These are phyloP conservation scores for Plectosphaerella plurivora DNA, from an alignment of 2,329 filamentous ascomycete genomes.

Conservation along the genomic window DNA sequence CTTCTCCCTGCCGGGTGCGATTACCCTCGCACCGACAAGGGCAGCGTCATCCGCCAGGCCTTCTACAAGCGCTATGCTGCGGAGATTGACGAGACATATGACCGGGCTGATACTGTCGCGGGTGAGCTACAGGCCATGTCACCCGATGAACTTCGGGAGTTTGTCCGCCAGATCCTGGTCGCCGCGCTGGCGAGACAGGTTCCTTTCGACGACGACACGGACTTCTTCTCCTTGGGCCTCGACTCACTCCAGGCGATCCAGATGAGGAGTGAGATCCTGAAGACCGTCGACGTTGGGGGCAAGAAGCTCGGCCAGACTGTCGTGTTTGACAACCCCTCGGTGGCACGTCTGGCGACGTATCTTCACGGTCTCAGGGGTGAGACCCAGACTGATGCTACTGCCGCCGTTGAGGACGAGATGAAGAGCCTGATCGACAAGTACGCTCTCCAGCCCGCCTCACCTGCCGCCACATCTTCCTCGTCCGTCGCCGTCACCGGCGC, in stretches of 20 bases:
- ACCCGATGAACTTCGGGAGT: conserved; percentile 23
- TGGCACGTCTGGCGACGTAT: conserved; percentile 37
- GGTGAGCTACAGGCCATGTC: conserved; percentile 12
- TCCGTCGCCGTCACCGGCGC: conserved; percentile 53
- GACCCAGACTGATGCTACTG: conserved; percentile 17
- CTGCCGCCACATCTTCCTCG: neutral
- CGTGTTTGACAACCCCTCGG: conserved; percentile 52
- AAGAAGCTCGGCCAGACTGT: conserved; percentile 49
- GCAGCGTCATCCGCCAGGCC: conserved; percentile 24
- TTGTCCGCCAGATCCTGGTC: conserved; percentile 24
- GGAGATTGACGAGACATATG: conserved; percentile 22
- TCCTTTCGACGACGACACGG: conserved; percentile 32
- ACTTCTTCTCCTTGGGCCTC: conserved; percentile 55
- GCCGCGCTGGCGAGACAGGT: conserved; percentile 18
- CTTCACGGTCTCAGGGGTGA: conserved; percentile 37
- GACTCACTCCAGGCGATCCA: conserved; percentile 57
- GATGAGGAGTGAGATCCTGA: conserved; percentile 46
- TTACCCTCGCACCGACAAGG: conserved; percentile 34
- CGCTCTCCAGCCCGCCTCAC: neutral
- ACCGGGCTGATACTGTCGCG: conserved; percentile 17
- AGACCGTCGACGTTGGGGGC: conserved; percentile 42
- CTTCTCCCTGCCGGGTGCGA: conserved; percentile 36
- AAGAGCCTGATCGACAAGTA: conserved; percentile 17
- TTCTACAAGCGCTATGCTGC: conserved; percentile 10
- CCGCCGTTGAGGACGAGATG: conserved; percentile 22